A percentile compares a stretch with the other conserved stretches of the same genome.
These are phyloP conservation scores for Wickerhamiella sergipiensis DNA, from an alignment of 805 yeast genomes.

Conservation along the genomic window DNA sequence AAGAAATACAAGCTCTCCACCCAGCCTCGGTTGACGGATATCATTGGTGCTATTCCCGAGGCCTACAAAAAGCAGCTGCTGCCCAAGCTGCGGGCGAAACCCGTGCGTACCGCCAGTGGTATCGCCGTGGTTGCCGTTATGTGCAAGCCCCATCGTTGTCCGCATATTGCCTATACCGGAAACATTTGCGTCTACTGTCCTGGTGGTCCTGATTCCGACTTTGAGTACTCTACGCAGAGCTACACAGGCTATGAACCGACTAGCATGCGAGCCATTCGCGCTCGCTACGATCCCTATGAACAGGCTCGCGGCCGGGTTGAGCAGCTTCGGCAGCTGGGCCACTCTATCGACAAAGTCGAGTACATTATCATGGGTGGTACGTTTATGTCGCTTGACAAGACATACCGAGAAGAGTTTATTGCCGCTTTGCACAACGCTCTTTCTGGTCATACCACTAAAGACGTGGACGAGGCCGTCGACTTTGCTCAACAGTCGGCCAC, in stretches of 20 bases:
- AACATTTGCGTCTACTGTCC: constrained; percentile 97
- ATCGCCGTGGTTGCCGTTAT: constrained; percentile 98
- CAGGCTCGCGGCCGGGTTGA: constrained; percentile 97
- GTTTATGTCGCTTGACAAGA: constrained; percentile 85
- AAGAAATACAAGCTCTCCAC: constrained; percentile 82
- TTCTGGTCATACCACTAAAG: constrained; percentile 78
- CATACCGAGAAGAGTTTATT: constrained; percentile 81
- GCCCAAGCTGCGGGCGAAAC: constrained; percentile 95
- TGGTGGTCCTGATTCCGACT: constrained; percentile 97
- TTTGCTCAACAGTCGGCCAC: constrained; percentile 90
- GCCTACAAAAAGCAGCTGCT: constrained; percentile 82
- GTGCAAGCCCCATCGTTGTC: constrained; percentile 99
- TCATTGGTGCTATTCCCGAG: constrained; percentile 89
- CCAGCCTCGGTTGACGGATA: constrained; percentile 91
- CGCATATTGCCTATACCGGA: constrained; percentile 97
- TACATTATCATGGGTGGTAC: constrained; percentile 99
- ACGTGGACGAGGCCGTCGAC: constrained; percentile 78
- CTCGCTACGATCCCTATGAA: constrained; percentile 95
- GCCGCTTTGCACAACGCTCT: constrained; percentile 86
- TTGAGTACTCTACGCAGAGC: constrained; percentile 94
- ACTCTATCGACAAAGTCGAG: constrained; percentile 92
- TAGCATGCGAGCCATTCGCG: constrained; percentile 97
- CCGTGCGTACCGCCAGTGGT: constrained; percentile 96
- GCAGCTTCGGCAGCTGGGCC: constrained; percentile 89
- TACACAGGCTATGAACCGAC: constrained; percentile 98